Conservation (phyloP, 805 yeast genomes). For the Cyberlindnera maclurae region DNA sequence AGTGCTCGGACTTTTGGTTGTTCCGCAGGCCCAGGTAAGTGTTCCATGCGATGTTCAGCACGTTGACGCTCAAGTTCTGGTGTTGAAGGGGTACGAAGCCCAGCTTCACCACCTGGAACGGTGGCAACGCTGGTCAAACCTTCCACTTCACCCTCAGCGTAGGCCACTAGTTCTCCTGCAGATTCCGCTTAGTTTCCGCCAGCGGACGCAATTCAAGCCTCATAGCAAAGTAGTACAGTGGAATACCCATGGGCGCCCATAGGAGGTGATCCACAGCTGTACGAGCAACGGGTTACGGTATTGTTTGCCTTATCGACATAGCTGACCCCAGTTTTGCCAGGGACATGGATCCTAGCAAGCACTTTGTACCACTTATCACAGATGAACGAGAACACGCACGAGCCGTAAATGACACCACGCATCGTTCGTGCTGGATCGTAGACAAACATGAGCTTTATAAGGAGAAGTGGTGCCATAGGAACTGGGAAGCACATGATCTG, state of each 20-base stretch:
- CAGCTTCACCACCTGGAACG: conserved; percentile 75
- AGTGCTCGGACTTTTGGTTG: conserved; percentile 24
- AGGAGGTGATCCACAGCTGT: conserved; percentile 65
- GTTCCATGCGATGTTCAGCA: conserved; percentile 78
- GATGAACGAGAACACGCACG: conserved; percentile 66
- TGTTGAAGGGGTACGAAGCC: conserved; percentile 65
- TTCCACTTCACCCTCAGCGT: conserved; percentile 72
- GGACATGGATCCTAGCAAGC: conserved; percentile 37
- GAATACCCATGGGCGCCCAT: conserved; percentile 76
- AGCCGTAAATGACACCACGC: conserved; percentile 66
- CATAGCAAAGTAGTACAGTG: conserved; percentile 63
- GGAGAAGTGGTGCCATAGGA: too few relatives aligned
- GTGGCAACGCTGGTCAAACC: conserved; percentile 93
- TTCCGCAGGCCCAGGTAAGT: conserved; percentile 64
- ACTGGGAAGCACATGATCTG: too few relatives aligned
- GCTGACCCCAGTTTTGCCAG: conserved; percentile 18
- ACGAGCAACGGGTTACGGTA: conserved; percentile 36
- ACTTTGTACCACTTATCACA: conserved; percentile 65
- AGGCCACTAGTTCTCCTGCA: conserved; percentile 49
- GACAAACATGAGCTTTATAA: not conserved
- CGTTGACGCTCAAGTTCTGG: conserved; percentile 61
- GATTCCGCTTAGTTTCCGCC: conserved; percentile 33
- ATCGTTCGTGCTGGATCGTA: conserved; percentile 51
- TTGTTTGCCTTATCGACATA: conserved; percentile 24
- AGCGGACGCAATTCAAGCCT: conserved; percentile 53